Evolutionary conservation across 2,329 filamentous ascomycete genomes (phyloP), one percentile per base, ranked within the genome.

Genomic region (Trichoderma sp.): DNA sequence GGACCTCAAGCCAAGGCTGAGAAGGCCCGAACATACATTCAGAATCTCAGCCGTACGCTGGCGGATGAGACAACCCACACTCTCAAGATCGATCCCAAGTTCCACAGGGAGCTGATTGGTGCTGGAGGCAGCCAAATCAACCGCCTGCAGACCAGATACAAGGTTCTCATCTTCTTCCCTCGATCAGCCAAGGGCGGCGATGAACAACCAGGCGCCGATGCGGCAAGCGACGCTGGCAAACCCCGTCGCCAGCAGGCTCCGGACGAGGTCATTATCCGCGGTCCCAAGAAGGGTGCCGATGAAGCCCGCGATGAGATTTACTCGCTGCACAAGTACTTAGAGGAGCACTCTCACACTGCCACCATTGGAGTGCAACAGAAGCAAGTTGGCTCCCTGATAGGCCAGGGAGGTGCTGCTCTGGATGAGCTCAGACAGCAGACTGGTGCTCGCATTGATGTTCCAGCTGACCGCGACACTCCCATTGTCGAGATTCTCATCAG

Each of bases 1-100:
- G 96, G 97, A 30, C 95, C 96, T 64, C 93, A 97, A 84, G 93
- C 94, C 65, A 98, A 98, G 86, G 94, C 95, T 1, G 94, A 97
- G 80, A 90, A 90, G 64, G 94, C 93, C 74, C 96, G 93, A 81
- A 85, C 90, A 50, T 91, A 97, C 78, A 98, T 99, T 76, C 85
- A 91, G 74, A 88, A 90, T 50, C 85, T 98, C 75, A 91, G 89
- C 53, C 94, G 92, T 80, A 93, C 93, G 79, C 88, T 97, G 77
- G 94, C 97, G 68, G 96, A 99, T 77, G 96, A 99, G 84, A 90
- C 92, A 6, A 97, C 92, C 1, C 91, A 97, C 80, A 85, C 90
- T 13, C 86, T 99, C 70, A 97, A 97, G 86, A 92, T 99, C 76
- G 93, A 97, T 71, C 92, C 95, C 70, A 94, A 97, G 83, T 98